phyloP scores from a whole-genome alignment of 2,329 filamentous ascomycete species.

The Endocalyx cinctus region DNA sequence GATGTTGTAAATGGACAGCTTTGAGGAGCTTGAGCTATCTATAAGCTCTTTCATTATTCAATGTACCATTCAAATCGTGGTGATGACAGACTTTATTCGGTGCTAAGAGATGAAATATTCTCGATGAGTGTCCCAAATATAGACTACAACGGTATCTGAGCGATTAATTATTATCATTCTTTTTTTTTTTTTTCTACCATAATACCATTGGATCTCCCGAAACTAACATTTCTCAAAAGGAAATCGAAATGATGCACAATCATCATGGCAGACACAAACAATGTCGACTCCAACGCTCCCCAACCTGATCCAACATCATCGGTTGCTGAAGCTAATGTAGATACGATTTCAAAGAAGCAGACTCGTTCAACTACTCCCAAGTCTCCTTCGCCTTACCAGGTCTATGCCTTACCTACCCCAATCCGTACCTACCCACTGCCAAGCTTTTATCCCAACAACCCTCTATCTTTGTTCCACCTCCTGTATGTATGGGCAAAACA shows the following conservation, averaged over 20 bases:
- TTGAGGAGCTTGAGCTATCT: too few species aligned
- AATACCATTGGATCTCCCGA: constrained; percentile 14
- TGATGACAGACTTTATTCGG: constrained; percentile 58
- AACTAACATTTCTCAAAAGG: too few species aligned
- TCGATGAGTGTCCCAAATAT: constrained; percentile 63
- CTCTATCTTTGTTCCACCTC: constrained; percentile 79
- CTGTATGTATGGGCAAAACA: constrained; percentile 73
- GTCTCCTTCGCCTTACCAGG: constrained; percentile 55
- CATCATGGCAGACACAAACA: not conserved
- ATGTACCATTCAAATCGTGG: constrained; percentile 36
- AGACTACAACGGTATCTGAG: constrained; percentile 99
- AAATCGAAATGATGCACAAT: not conserved
- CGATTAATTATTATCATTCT: constrained; percentile 29
- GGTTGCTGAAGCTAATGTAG: too few species aligned
- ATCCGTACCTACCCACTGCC: constrained; percentile 80
- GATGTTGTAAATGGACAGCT: too few species aligned
- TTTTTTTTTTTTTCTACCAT: constrained; percentile 4
- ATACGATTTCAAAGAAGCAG: constrained; percentile 7
- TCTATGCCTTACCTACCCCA: constrained; percentile 79
- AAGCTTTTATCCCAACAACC: constrained; percentile 85
- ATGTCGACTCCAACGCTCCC: not conserved
- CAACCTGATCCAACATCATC: too few species aligned
- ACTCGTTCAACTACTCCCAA: constrained; percentile 14
- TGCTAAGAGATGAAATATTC: constrained; percentile 58
- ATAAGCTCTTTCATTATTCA: too few species aligned